Evolutionary conservation across 78 protist species (phyloP).

Genomic region (Monosiga brevicollis): DNA sequence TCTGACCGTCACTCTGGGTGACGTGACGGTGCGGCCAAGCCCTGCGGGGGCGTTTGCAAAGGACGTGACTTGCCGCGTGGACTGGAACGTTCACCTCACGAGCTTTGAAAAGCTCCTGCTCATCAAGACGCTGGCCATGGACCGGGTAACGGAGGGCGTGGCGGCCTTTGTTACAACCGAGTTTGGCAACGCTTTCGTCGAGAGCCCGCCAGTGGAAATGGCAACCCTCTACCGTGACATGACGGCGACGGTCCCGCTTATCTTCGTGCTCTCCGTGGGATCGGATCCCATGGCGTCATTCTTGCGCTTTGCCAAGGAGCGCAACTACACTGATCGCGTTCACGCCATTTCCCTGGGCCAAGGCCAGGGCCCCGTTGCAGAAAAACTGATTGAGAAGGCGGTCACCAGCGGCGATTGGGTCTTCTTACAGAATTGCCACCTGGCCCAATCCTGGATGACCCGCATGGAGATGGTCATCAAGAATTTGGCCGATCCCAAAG

Average conservation of each 20-base stretch:
- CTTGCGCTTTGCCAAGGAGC: conserved; percentile 7
- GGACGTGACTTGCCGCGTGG: no score
- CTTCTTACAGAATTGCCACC: conserved; percentile 61
- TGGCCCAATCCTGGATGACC: conserved; percentile 55
- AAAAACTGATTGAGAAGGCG: conserved; percentile 19
- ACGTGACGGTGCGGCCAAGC: background rate
- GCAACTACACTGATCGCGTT: background rate
- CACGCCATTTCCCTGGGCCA: conserved; percentile 63
- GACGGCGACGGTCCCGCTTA: conserved; percentile 43
- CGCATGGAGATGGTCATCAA: conserved; percentile 40
- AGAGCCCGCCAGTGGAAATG: conserved; percentile 42
- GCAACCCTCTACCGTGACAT: conserved; percentile 44
- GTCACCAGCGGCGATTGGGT: conserved; percentile 55
- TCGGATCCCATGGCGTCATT: conserved; percentile 60
- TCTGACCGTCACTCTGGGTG: background rate
- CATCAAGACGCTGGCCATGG: conserved; percentile 34
- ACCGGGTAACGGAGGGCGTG: conserved; percentile 38
- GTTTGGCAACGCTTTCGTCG: conserved; percentile 46
- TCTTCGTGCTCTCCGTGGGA: conserved; percentile 73
- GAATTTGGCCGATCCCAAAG: background rate
- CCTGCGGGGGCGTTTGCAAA: no score
- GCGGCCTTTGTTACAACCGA: background rate
- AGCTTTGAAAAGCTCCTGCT: conserved; percentile 39
- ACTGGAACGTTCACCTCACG: background rate
- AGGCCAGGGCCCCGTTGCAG: conserved; percentile 61